phyloP scores from a whole-genome alignment of 768 basidiomycete genomes.

The Tephrocybe sp. region DNA sequence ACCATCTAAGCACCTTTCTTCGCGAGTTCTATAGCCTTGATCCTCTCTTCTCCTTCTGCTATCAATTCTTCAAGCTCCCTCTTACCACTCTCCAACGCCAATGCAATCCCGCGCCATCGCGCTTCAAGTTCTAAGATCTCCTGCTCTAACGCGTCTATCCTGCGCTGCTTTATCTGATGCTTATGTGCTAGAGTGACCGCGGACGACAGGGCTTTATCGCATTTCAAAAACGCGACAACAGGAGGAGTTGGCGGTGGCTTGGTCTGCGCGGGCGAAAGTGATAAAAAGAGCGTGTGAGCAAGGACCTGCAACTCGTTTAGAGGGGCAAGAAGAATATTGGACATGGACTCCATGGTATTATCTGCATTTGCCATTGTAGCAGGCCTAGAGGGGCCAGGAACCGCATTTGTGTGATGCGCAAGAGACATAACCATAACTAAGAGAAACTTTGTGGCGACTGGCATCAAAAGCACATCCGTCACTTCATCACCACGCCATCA shows the following conservation, averaged over 20 bases:
- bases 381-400: conserved; percentile 13
- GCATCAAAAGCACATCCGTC: conserved; percentile 7
- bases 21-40: conserved; percentile 69
- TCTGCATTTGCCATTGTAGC: conserved; percentile 1
- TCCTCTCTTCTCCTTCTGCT: conserved; percentile 72
- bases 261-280: conserved; percentile 66
- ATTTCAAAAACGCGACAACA: conserved; percentile 56
- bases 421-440: conserved; percentile 19
- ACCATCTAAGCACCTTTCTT: conserved; percentile 54
- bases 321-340: conserved; percentile 59
- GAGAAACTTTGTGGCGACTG: conserved; percentile 14
- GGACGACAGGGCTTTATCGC: conserved; percentile 63
- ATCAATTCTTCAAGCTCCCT: conserved; percentile 69
- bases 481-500: background rate
- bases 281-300: conserved; percentile 69
- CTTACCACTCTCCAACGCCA: conserved; percentile 64
- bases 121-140: conserved; percentile 71
- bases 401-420: conserved; percentile 2
- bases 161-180: conserved; percentile 77
- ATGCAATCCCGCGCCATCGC: conserved; percentile 69
- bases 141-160: conserved; percentile 67
- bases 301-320: conserved; percentile 62
- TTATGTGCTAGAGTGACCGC: conserved; percentile 64
- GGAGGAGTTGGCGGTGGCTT: conserved; percentile 66
- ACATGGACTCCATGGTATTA: conserved; percentile 45